Percentiles rank a stretch among this genome's conserved stretches.
phyloP scores from a whole-genome alignment of 306 rosid species.

The Begonia fuchsioides region DNA sequence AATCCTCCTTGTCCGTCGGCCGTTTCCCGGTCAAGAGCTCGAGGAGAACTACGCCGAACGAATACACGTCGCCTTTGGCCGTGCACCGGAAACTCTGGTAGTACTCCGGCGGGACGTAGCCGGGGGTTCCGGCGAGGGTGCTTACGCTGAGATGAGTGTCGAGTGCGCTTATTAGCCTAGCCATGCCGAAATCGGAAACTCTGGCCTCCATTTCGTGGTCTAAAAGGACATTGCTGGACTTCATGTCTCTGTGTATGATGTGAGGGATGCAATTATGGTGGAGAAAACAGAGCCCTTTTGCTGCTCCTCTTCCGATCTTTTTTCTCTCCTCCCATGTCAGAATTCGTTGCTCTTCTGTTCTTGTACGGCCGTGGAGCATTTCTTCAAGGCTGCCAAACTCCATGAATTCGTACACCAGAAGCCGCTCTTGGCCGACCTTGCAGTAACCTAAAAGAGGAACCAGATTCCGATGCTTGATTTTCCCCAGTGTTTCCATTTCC shows the following conservation, averaged over 20 bases:
- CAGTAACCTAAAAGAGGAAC: constrained; percentile 87
- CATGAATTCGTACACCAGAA: constrained; percentile 91
- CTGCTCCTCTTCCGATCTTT: constrained; percentile 90
- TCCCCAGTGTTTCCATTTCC: constrained; percentile 95
- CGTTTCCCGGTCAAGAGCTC: constrained; percentile 77
- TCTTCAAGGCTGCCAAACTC: constrained; percentile 94
- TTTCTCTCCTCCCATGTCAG: constrained; percentile 90
- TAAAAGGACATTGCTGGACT: constrained; percentile 84
- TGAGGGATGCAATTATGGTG: constrained; percentile 99
- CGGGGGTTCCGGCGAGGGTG: constrained; percentile 96
- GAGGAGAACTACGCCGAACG: constrained; percentile 78
- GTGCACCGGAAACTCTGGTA: constrained; percentile 97
- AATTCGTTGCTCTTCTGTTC: constrained; percentile 34
- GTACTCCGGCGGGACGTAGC: constrained; percentile 95
- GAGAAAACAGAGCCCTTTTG: constrained; percentile 83
- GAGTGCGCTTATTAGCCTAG: constrained; percentile 91
- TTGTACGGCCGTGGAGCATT: constrained; percentile 78
- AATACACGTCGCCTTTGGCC: constrained; percentile 86
- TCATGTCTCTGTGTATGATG: constrained; percentile 95
- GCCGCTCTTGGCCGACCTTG: constrained; percentile 91
- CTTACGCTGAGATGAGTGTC: constrained; percentile 94
- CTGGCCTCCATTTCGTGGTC: constrained; percentile 86
- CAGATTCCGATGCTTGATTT: constrained; percentile 79
- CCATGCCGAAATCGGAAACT: constrained; percentile 96
- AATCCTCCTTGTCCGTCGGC: constrained; percentile 89